A percentile compares a stretch with the other conserved stretches of the same genome.
phyloP scores from a whole-genome alignment of 176 grass and related monocot species.

The Urochloa ruziziensis region DNA sequence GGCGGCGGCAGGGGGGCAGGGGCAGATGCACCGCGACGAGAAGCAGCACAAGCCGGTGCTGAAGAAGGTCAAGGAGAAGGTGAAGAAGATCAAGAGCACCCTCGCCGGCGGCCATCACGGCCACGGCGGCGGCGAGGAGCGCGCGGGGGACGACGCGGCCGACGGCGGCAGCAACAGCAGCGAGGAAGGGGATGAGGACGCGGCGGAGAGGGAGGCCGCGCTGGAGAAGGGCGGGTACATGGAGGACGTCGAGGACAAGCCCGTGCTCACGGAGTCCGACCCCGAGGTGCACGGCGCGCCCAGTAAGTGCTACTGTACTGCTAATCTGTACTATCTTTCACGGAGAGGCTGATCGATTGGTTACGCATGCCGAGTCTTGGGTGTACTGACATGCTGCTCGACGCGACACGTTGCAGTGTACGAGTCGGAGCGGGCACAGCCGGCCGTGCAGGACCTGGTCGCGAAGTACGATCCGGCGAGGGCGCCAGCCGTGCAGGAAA shows the following conservation, averaged over 20 bases:
- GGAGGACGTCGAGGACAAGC: constrained; percentile 57
- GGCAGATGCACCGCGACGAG: constrained; percentile 60
- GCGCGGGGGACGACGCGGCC: not conserved
- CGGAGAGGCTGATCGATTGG: not conserved
- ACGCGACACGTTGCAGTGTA: constrained; percentile 28
- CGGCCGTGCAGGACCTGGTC: constrained; percentile 13
- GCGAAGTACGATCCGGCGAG: constrained; percentile 29
- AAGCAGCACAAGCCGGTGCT: constrained; percentile 61
- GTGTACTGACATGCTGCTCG: not conserved
- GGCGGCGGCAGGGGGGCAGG: constrained; percentile 15
- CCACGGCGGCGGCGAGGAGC: not conserved
- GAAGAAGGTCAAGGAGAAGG: constrained; percentile 86
- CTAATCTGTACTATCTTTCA: too few species aligned
- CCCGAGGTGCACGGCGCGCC: constrained; percentile 46
- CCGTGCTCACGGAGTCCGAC: not conserved
- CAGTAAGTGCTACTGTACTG: constrained; percentile 15
- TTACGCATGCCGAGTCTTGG: not conserved
- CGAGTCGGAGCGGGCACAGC: constrained; percentile 7
- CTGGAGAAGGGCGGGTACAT: constrained; percentile 46
- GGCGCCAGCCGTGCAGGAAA: not conserved
- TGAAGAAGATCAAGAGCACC: constrained; percentile 79
- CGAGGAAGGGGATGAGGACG: constrained; percentile 22
- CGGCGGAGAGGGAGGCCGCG: constrained; percentile 22
- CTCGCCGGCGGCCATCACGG: constrained; percentile 34
- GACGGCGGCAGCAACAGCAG: not conserved